Conservation (phyloP, 768 basidiomycete genomes). For the Boletus pseudo-olivaceus region DNA sequence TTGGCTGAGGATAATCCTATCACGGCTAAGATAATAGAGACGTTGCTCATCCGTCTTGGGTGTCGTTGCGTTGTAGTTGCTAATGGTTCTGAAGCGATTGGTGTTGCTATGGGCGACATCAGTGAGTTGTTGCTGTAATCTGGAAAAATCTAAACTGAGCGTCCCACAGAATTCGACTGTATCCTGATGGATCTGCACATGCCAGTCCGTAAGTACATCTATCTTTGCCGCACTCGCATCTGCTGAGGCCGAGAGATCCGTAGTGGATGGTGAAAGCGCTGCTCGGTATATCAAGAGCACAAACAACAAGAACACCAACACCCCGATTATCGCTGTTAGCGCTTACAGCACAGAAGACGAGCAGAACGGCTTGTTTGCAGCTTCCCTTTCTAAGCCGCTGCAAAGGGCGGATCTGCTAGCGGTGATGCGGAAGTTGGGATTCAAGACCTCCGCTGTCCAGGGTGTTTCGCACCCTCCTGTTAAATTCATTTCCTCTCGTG, state of each 20-base stretch:
- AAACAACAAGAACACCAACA: conserved; percentile 89
- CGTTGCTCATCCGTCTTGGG: conserved; percentile 86
- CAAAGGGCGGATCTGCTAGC: conserved; percentile 82
- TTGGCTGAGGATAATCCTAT: conserved; percentile 98
- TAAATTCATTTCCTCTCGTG: conserved; percentile 47
- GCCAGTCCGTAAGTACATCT: conserved; percentile 72
- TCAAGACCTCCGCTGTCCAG: conserved; percentile 78
- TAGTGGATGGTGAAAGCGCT: conserved; percentile 94
- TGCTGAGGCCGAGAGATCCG: conserved; percentile 8
- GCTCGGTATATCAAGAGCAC: conserved; percentile 97
- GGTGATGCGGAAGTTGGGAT: conserved; percentile 83
- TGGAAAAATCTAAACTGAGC: conserved; percentile 4
- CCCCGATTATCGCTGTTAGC: conserved; percentile 90
- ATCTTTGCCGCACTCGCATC: background rate
- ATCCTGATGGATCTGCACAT: conserved; percentile 95
- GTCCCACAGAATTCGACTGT: conserved; percentile 78
- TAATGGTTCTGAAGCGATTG: conserved; percentile 95
- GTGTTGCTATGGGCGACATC: conserved; percentile 96
- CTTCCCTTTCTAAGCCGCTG: conserved; percentile 84
- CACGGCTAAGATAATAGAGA: conserved; percentile 96
- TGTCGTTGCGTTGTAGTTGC: conserved; percentile 95
- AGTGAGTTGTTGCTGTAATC: conserved; percentile 51
- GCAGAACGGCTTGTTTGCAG: conserved; percentile 68
- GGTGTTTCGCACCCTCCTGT: conserved; percentile 46
- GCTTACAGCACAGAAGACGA: conserved; percentile 79